Evolutionary conservation across 495 filamentous ascomycete genomes (phyloP).

Genomic region (Daldinia caldariorum): DNA sequence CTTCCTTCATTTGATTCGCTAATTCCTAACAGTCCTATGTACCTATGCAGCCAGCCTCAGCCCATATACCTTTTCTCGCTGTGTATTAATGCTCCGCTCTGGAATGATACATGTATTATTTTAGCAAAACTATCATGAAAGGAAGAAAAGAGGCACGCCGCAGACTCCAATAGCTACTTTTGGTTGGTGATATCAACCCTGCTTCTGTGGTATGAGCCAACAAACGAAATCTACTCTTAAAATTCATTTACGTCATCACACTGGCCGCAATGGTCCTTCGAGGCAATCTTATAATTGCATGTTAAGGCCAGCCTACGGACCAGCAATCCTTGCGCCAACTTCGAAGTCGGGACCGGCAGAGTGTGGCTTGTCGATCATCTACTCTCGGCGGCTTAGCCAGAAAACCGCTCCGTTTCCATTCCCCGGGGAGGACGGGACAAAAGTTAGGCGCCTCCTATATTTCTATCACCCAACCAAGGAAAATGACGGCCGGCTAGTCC

Average conservation of each 20-base stretch:
- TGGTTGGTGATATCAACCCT: conserved; percentile 13
- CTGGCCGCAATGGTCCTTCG: background rate
- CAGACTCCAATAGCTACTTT: background rate
- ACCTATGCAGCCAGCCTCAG: background rate
- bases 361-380: conserved; percentile 1
- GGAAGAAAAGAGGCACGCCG: conserved; percentile 31
- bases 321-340: conserved; percentile 14
- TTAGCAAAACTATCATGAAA: conserved; percentile 3
- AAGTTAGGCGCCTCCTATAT: background rate
- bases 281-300: background rate
- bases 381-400: background rate
- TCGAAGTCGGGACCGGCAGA: background rate
- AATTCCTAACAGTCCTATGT: background rate
- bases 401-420: background rate
- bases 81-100: background rate
- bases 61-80: background rate
- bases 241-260: background rate
- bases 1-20: background rate
- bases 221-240: background rate
- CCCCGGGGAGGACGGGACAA: background rate
- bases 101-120: background rate
- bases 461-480: background rate
- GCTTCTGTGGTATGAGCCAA: background rate
- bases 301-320: background rate
- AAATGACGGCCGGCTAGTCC: background rate